Conservation (phyloP, 176 grass and related monocot species). For the Rhynchospora tenuis region DNA sequence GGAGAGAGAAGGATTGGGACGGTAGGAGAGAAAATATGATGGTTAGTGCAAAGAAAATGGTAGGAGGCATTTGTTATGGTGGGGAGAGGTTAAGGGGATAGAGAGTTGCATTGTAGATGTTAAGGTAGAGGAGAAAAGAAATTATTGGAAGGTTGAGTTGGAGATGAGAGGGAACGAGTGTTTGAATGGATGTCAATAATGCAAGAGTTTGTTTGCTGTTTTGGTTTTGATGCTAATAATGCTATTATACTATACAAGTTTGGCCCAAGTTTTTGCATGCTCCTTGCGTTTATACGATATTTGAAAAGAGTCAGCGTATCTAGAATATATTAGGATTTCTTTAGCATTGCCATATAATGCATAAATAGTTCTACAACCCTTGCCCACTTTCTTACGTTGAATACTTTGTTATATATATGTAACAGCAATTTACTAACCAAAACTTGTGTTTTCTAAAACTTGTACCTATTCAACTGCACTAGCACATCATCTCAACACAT, state of each 20-base stretch:
- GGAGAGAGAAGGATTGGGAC: constrained; percentile 29
- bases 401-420: background rate
- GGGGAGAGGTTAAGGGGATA: constrained; percentile 14
- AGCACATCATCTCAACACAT: background rate
- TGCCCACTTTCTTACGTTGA: background rate
- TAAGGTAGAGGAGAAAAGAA: constrained; percentile 23
- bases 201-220: constrained; percentile 4
- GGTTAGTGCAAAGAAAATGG: constrained; percentile 9
- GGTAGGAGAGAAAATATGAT: constrained; percentile 25
- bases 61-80: constrained; percentile 54
- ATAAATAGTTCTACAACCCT: background rate
- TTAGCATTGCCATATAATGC: background rate
- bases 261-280: background rate
- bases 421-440: background rate
- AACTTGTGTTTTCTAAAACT: background rate
- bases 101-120: constrained; percentile 15
- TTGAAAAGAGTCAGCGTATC: background rate
- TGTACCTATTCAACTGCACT: background rate
- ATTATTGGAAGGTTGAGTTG: constrained; percentile 3
- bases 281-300: constrained; percentile 24
- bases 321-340: background rate
- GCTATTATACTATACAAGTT: background rate
- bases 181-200: constrained; percentile 28
- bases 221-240: constrained; percentile 7
- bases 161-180: constrained; percentile 13